phyloP scores from a whole-genome alignment of 169 alveolate species.

The Plasmodium blacklocki region DNA sequence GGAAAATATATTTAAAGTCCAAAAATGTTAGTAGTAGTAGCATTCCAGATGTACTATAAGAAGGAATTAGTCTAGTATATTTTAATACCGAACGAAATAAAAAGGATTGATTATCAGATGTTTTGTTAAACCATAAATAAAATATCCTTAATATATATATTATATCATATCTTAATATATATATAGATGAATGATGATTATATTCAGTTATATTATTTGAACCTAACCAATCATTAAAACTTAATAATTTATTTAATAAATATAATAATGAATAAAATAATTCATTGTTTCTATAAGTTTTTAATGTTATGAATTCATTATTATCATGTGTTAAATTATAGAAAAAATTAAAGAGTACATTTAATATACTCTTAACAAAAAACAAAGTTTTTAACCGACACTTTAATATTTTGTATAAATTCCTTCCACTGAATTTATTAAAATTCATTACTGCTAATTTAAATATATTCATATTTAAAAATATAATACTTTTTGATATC shows the following conservation, averaged over 20 bases:
- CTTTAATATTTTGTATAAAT: constrained; percentile 47
- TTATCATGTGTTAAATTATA: constrained; percentile 52
- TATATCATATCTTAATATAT: constrained; percentile 50
- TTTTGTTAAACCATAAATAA: constrained; percentile 67
- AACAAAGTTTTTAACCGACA: constrained; percentile 24
- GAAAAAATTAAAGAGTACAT: constrained; percentile 61
- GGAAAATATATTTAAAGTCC: constrained; percentile 58
- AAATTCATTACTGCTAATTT: constrained; percentile 46
- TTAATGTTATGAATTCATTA: constrained; percentile 26
- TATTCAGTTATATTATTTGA: constrained; percentile 70
- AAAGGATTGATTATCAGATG: constrained; percentile 72
- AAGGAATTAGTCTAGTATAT: constrained; percentile 69
- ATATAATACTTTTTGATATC: constrained; percentile 51
- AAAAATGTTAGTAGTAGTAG: constrained; percentile 35
- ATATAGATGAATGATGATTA: constrained; percentile 75
- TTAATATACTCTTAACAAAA: constrained; percentile 52
- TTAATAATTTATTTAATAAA: constrained; percentile 54
- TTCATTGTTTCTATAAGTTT: constrained; percentile 64
- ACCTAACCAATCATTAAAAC: constrained; percentile 76
- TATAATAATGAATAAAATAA: constrained; percentile 46
- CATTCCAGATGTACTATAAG: constrained; percentile 68
- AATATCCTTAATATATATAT: constrained; percentile 68
- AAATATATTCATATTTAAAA: constrained; percentile 53
- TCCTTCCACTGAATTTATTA: constrained; percentile 67
- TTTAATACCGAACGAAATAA: constrained; percentile 54